Base-by-base conservation (phyloP, 768 basidiomycete species). In the Trichaptum fuscoviolaceum region DNA sequence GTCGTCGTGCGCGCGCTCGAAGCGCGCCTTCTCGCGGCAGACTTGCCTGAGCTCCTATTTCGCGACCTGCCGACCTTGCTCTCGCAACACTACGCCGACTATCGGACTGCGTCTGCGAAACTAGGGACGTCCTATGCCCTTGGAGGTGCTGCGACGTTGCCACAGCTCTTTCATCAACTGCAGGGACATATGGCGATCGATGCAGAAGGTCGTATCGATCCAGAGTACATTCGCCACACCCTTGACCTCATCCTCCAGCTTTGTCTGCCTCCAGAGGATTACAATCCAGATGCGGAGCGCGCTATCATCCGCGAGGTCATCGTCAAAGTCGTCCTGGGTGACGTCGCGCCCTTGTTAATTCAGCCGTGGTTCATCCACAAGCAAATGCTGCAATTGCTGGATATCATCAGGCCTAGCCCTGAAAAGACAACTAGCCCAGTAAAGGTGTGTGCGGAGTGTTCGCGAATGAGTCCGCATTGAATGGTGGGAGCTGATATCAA, bases 341-440 rank as follows among this genome's bases (percentile, higher is more conserved):
- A 70, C 20, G 69, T 80, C 3, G 74, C 77, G 26, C 88, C 88
- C 34, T 87, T 85, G 70, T 74, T 96, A 63, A 84, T 87, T 7
- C 90, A 97, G 74, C 91, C 92, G 0, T 98, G 96, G 95, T 98
- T 97, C 75, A 84, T 96, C 60, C 87, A 94, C 66, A 87, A 82
- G 71, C 72, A 83, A 2, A 79, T 91, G 12, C 79, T 96, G 71
- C 72, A 83, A 2, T 79, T 91, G 12, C 79, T 96, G 36, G 87
- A 88, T 71, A 75, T 89, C 2, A 77, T 96, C 12, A 90, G 86
- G 7, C 79, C 26, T 52, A 25, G 26, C 7, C 20, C 58, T 6
- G 35, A 62, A 24, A 27, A 58, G 62, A 67, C 67, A 61, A 18
- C 27, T 65, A 15, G 58, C 63, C 35, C 12, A 30, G 30, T 30